Percentiles rank a stretch among this genome's conserved stretches.
These are phyloP conservation scores for Hypoxylon sp. DNA, from an alignment of 2,329 filamentous ascomycete genomes.

Conservation along the genomic window DNA sequence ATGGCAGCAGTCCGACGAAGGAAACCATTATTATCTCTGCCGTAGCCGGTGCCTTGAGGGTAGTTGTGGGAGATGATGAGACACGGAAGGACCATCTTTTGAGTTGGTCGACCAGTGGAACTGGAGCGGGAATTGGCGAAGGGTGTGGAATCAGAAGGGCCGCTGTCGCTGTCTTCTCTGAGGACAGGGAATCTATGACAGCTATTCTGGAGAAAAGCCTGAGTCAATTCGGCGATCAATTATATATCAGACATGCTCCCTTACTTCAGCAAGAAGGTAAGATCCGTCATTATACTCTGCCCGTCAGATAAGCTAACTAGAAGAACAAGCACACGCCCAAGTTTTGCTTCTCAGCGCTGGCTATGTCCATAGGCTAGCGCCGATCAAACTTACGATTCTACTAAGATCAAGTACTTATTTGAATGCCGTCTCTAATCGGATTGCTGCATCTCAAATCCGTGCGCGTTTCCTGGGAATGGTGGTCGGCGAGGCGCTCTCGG, in stretches of 20 bases:
- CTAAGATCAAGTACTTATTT: conserved; percentile 81
- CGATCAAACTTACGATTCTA: conserved; percentile 75
- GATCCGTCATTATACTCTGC: background rate
- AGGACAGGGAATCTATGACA: conserved; percentile 65
- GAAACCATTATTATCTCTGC: conserved; percentile 64
- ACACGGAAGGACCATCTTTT: conserved; percentile 67
- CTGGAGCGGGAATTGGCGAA: conserved; percentile 74
- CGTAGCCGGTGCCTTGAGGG: conserved; percentile 68
- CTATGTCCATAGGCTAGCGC: conserved; percentile 76
- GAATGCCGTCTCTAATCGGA: conserved; percentile 84
- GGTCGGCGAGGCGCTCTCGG: conserved; percentile 79
- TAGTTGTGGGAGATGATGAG: conserved; percentile 62
- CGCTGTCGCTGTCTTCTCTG: conserved; percentile 69
- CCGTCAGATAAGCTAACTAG: conserved; percentile 36
- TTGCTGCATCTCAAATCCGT: conserved; percentile 79
- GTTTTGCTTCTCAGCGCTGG: conserved; percentile 82
- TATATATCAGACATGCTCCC: conserved; percentile 88
- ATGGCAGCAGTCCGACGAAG: conserved; percentile 51
- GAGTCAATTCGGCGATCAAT: conserved; percentile 82
- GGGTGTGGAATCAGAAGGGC: conserved; percentile 76
- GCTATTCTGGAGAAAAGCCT: conserved; percentile 76
- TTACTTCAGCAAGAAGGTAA: conserved; percentile 89
- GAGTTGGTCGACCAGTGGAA: conserved; percentile 74
- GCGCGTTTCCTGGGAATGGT: conserved; percentile 90
- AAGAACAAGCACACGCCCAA: conserved; percentile 77